phyloP scores from a whole-genome alignment of 225 moss, liverwort and hornwort species.

The Bryum argenteum region DNA sequence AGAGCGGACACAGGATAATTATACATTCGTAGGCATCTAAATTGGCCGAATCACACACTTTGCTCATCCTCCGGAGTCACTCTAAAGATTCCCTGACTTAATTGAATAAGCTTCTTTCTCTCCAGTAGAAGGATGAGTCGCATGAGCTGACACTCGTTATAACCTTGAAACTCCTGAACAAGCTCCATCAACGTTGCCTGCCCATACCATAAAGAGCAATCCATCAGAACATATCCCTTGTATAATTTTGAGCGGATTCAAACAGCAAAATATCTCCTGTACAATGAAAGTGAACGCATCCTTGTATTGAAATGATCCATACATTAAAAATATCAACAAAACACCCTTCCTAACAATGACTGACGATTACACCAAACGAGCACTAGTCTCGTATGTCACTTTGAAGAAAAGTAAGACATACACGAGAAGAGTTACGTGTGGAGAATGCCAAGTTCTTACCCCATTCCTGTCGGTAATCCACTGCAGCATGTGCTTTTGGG shows the following conservation, averaged over 20 bases:
- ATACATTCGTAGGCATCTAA: neutral
- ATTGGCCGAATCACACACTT: conserved; percentile 24
- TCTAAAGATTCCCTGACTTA: conserved; percentile 49
- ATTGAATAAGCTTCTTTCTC: conserved; percentile 56
- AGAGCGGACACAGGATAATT: neutral
- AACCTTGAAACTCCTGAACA: conserved; percentile 49
- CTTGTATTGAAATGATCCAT: too few relatives aligned
- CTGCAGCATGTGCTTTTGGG: conserved; percentile 63
- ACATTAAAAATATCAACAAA: too few relatives aligned
- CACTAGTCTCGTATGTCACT: too few relatives aligned
- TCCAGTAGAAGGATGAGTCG: conserved; percentile 60
- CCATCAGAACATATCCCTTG: neutral
- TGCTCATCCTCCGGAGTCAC: conserved; percentile 39
- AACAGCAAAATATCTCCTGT: too few relatives aligned
- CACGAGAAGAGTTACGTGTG: neutral
- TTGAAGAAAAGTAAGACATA: neutral
- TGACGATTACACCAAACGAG: too few relatives aligned
- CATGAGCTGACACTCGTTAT: conserved; percentile 62
- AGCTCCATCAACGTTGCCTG: conserved; percentile 56
- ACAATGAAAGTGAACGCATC: too few relatives aligned
- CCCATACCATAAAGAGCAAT: neutral
- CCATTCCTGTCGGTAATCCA: conserved; percentile 62
- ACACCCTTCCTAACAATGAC: too few relatives aligned
- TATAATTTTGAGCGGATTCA: neutral
- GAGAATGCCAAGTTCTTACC: conserved; percentile 33